Evolutionary conservation across 805 yeast species (phyloP).

Genomic region (Yarrowia osloensis): DNA sequence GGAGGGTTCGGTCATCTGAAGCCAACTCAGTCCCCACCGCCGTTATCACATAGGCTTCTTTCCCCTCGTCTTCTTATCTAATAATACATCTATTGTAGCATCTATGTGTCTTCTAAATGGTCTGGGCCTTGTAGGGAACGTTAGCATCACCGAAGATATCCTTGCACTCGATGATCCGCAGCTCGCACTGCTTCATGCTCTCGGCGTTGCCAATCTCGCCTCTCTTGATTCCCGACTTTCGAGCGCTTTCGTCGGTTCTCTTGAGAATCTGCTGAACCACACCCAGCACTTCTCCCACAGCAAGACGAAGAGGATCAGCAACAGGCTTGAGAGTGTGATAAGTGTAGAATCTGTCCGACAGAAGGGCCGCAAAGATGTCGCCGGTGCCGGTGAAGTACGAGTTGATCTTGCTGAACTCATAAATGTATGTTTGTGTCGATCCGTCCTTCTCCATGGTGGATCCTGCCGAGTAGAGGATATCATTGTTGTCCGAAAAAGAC

Average conservation of each 20-base stretch:
- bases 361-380: constrained; percentile 79
- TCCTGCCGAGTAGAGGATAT: constrained; percentile 49
- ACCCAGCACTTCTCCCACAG: constrained; percentile 46
- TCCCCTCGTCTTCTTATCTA: too few species aligned
- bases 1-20: too few species aligned
- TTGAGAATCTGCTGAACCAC: constrained; percentile 52
- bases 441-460: constrained; percentile 41
- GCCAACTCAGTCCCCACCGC: too few species aligned
- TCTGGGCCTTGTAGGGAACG: neutral
- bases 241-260: constrained; percentile 36
- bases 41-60: too few species aligned
- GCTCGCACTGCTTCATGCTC: constrained; percentile 68
- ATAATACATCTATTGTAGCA: constrained; percentile 20
- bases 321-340: constrained; percentile 12
- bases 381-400: constrained; percentile 96
- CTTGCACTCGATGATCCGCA: constrained; percentile 58
- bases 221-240: constrained; percentile 31
- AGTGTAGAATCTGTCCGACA: constrained; percentile 56
- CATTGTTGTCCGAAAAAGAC: constrained; percentile 38
- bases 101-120: neutral
- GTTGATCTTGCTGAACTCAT: constrained; percentile 61
- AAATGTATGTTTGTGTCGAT: constrained; percentile 41
- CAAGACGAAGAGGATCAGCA: constrained; percentile 41
- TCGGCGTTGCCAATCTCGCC: constrained; percentile 50
- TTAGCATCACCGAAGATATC: neutral